Percentiles rank a stretch among this genome's conserved stretches.
Conservation (phyloP, 2,329 filamentous ascomycete genomes). For the Aspergillus ibericus region DNA sequence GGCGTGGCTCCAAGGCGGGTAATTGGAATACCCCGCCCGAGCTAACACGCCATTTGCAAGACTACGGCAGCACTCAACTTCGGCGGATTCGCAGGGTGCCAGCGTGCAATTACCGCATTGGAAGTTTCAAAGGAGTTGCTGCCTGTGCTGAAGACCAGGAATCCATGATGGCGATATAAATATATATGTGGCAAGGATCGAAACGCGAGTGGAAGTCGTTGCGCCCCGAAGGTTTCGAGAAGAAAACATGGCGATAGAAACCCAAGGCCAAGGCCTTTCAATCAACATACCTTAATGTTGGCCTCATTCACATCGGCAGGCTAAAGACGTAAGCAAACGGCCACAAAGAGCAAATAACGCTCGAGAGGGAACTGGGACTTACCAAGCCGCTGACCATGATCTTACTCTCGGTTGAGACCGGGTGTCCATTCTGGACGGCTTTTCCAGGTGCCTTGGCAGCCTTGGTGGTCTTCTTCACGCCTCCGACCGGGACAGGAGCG, state of each 20-base stretch:
- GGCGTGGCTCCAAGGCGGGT: constrained; percentile 24
- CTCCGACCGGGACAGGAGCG: constrained; percentile 72
- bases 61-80: constrained; percentile 62
- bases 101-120: constrained; percentile 27
- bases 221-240: constrained; percentile 42
- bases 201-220: constrained; percentile 36
- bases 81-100: constrained; percentile 31
- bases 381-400: constrained; percentile 99
- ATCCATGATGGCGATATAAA: constrained; percentile 19
- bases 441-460: constrained; percentile 44
- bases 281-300: constrained; percentile 99
- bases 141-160: constrained; percentile 32
- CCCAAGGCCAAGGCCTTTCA: constrained; percentile 71
- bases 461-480: constrained; percentile 75
- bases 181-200: constrained; percentile 25
- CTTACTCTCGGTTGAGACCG: constrained; percentile 76
- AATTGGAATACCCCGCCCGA: constrained; percentile 50
- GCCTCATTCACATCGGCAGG: constrained; percentile 93
- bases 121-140: constrained; percentile 37
- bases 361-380: constrained; percentile 47
- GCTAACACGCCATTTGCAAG: constrained; percentile 44
- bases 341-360: constrained; percentile 35
- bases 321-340: constrained; percentile 53
- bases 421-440: constrained; percentile 64
- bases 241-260: constrained; percentile 65